Conservation (phyloP, 1,284 basidiomycete species). For the Sphagnurus paluster region DNA sequence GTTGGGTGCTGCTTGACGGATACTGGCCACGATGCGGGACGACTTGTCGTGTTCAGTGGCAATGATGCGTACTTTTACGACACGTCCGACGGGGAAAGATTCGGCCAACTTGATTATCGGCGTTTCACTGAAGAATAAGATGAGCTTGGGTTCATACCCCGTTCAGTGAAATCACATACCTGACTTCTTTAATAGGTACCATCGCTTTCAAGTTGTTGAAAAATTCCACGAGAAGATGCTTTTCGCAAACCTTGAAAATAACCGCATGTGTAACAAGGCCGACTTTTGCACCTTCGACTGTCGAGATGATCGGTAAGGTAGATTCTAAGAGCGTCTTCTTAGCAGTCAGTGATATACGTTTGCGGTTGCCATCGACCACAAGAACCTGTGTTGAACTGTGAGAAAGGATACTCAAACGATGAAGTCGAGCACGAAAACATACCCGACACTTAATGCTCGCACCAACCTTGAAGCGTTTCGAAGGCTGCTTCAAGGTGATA, state of each 20-base stretch:
- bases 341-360: slow-evolving; percentile 85
- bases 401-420: neutral
- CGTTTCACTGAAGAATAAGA: slow-evolving; percentile 52
- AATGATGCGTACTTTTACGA: slow-evolving; percentile 86
- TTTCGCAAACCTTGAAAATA: slow-evolving; percentile 80
- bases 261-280: slow-evolving; percentile 84
- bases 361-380: slow-evolving; percentile 79
- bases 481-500: slow-evolving; percentile 88
- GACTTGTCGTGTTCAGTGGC: slow-evolving; percentile 66
- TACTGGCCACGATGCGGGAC: slow-evolving; percentile 79
- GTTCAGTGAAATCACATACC: slow-evolving; percentile 45
- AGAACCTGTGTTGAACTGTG: slow-evolving; percentile 62
- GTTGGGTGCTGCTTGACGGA: slow-evolving; percentile 76
- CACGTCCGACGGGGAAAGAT: slow-evolving; percentile 78
- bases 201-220: slow-evolving; percentile 89
- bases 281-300: slow-evolving; percentile 66
- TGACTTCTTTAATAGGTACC: slow-evolving; percentile 80
- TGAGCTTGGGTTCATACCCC: slow-evolving; percentile 5
- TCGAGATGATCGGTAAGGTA: slow-evolving; percentile 67
- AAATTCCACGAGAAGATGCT: slow-evolving; percentile 83
- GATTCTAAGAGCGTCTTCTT: slow-evolving; percentile 93
- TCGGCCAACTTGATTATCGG: slow-evolving; percentile 64
- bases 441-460: slow-evolving; percentile 85
- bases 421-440: slow-evolving; percentile 28
- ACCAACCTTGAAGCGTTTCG: slow-evolving; percentile 89